phyloP scores from a whole-genome alignment of 306 rosid species.

The Quercus cerris region DNA sequence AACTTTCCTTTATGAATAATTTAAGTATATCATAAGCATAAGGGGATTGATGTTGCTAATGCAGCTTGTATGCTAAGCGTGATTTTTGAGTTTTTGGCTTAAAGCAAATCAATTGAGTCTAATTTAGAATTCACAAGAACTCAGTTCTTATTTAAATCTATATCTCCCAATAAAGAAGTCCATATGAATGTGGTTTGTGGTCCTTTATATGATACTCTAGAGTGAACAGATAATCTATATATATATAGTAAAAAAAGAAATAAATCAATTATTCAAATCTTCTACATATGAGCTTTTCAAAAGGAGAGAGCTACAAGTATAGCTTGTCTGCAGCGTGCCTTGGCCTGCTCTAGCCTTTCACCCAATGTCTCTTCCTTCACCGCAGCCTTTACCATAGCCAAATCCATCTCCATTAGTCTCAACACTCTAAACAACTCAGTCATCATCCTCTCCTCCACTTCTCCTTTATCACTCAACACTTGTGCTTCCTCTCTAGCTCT shows the following conservation, averaged over 20 bases:
- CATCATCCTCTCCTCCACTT: slow-evolving; percentile 90
- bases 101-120: too few species aligned
- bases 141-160: too few species aligned
- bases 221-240: not conserved
- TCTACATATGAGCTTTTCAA: slow-evolving; percentile 24
- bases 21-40: too few species aligned
- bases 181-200: too few species aligned
- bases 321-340: slow-evolving; percentile 97
- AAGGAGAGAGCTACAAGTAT: slow-evolving; percentile 85
- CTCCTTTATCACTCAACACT: slow-evolving; percentile 66
- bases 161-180: too few species aligned
- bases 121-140: too few species aligned
- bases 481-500: slow-evolving; percentile 91
- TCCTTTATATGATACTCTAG: too few species aligned
- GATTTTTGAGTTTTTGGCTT: too few species aligned
- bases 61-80: too few species aligned
- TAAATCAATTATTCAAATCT: not conserved
- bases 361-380: slow-evolving; percentile 75
- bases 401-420: slow-evolving; percentile 88
- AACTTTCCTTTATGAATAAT: too few species aligned
- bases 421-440: slow-evolving; percentile 77
- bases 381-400: slow-evolving; percentile 85
- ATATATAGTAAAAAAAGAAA: not conserved
- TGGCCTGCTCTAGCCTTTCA: slow-evolving; percentile 78
- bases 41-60: too few species aligned